Conservation (phyloP, 345 rosid species). For the Gossypium longicalyx region DNA sequence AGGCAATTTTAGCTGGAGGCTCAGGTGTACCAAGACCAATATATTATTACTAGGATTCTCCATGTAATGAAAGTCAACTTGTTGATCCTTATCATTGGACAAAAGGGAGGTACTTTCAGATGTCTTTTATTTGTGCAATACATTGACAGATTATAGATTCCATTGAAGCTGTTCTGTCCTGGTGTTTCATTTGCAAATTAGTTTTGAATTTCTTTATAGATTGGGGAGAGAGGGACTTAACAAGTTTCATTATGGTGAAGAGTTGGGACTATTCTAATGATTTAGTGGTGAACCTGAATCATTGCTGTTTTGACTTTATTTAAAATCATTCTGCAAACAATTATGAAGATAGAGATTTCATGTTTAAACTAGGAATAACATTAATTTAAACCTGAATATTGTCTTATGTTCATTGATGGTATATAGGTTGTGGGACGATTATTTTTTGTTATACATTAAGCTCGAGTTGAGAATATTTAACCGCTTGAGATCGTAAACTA, state of each 20-base stretch:
- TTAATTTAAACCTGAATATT: not conserved
- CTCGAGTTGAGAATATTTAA: no score
- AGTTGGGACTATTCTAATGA: not conserved
- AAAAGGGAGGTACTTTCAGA: not conserved
- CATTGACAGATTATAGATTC: not conserved
- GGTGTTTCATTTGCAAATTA: not conserved
- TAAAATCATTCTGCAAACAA: not conserved
- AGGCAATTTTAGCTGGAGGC: no score
- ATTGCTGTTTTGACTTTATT: not conserved
- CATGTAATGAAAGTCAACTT: not conserved
- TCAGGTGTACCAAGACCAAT: no score
- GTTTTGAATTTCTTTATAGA: not conserved
- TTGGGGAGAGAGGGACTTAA: not conserved
- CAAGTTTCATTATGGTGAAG: not conserved
- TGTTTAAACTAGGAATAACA: not conserved
- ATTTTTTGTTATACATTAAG: no score
- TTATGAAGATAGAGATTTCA: not conserved
- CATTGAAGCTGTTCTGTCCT: not conserved
- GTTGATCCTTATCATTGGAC: not conserved
- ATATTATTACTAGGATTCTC: not conserved
- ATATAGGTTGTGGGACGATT: no score
- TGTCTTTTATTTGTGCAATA: not conserved
- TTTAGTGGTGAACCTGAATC: not conserved
- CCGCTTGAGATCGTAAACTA: no score
- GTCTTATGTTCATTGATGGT: not conserved